Evolutionary conservation across 1,284 basidiomycete genomes (phyloP).

Genomic region (Spongispora temasekensis): DNA sequence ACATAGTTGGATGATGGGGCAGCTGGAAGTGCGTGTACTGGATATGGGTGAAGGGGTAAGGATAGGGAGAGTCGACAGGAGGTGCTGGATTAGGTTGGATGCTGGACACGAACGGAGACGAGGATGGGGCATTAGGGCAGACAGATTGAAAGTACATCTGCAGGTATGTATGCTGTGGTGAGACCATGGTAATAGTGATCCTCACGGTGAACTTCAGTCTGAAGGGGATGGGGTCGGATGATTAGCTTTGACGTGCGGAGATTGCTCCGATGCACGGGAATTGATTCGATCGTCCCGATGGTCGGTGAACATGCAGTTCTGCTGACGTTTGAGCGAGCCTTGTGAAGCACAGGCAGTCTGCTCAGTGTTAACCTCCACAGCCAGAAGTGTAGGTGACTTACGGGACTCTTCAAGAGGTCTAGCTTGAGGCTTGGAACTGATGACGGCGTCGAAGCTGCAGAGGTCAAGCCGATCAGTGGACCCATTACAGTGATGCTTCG

Average conservation of each 20-base stretch:
- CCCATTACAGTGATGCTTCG: conserved; percentile 42
- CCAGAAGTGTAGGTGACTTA: conserved; percentile 26
- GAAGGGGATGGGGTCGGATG: conserved; percentile 29
- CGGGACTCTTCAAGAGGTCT: conserved; percentile 32
- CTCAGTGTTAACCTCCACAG: no score
- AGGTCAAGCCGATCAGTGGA: conserved; percentile 62
- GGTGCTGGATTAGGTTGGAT: conserved; percentile 49
- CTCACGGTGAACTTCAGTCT: conserved; percentile 28
- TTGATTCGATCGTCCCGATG: no score
- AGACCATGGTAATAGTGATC: conserved; percentile 50
- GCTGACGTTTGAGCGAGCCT: conserved; percentile 18
- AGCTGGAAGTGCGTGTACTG: conserved; percentile 45
- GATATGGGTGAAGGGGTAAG: conserved; percentile 72
- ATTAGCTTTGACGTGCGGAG: no score
- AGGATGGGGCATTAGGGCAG: conserved; percentile 68
- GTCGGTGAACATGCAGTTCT: conserved; percentile 20
- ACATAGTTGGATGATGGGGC: conserved; percentile 51
- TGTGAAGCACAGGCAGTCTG: no score
- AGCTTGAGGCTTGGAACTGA: conserved; percentile 51
- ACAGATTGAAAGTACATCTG: conserved; percentile 57
- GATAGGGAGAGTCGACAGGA: conserved; percentile 68
- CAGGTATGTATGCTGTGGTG: conserved; percentile 57
- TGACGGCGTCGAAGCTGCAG: conserved; percentile 53
- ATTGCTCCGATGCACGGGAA: conserved; percentile 19
- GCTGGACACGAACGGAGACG: conserved; percentile 57